Evolutionary conservation across 179 eudicot species (phyloP), one percentile per base, ranked within the genome.

Genomic region (Patellifolia procumbens): DNA sequence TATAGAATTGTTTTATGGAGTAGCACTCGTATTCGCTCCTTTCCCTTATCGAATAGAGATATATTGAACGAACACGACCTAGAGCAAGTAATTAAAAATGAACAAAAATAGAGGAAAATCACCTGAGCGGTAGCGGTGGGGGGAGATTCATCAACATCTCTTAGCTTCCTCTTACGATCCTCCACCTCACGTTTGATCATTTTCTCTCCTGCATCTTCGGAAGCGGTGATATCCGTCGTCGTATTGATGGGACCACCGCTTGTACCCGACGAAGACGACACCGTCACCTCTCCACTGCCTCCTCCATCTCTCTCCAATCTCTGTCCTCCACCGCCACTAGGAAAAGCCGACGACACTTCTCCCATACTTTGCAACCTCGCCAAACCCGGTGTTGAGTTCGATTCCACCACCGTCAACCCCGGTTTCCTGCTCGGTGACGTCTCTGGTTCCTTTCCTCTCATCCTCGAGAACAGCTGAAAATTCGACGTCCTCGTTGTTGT

Each of bases 331-430:
- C 53, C 32, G 31, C 78, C 17, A 58, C 74, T 24, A 13, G 74
- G 60, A 2, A 46, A 68, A 43, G 49, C 79, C 77, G 64, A 74
- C 48, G 70, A 70, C 42, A 58, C 55, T 53, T 76, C 87, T 17
- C 78, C 77, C n/a, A 66, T 5, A 31, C 70, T 79, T 35, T 43
- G 67, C 53, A 73, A 59, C 7, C n/a, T 22, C 12, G 26, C 29
- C 31, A 65, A 51, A 29, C 31, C 59, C 20, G 69, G 35, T 56
- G 64, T 52, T 10, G 34, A 11, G 71, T 81, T 86, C 17, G 91
- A 90, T 2, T 81, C 89, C 74, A 86, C 91, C 34, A 83, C 84
- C 13, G 93, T 87, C 43, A 81, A 70, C 7, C 62, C 83, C 64
- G 74, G 74, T 75, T 49, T 81, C 56, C 53, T 66, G 53, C 43